Percentiles rank a stretch among this genome's conserved stretches.
Conservation (phyloP, 345 rosid genomes). For the Raphanus raphanistrum region DNA sequence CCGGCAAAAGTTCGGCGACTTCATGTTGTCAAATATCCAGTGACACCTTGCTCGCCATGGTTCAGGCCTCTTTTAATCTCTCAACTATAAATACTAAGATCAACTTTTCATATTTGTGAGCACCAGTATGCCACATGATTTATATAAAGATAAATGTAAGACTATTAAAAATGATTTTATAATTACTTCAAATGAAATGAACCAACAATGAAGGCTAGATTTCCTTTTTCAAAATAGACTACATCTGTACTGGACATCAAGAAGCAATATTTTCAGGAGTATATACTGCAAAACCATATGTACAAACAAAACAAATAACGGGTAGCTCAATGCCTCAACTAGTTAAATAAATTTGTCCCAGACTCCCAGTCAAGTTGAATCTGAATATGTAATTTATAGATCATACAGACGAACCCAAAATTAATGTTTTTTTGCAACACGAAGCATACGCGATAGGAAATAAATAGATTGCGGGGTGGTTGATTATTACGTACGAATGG, state of each 20-base stretch:
- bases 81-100: neutral
- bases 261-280: neutral
- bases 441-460: slow-evolving; percentile 1
- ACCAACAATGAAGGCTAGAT: neutral
- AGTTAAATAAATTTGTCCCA: neutral
- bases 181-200: neutral
- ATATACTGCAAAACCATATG: neutral
- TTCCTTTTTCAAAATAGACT: neutral
- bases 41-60: slow-evolving; percentile 31
- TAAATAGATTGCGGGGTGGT: neutral
- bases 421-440: slow-evolving; percentile 12
- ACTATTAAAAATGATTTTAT: neutral
- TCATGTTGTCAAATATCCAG: neutral
- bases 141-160: neutral
- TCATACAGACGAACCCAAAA: neutral
- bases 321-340: neutral
- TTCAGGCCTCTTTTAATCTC: slow-evolving; percentile 11
- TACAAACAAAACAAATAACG: neutral
- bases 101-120: slow-evolving; percentile 1
- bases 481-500: neutral
- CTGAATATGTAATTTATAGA: neutral
- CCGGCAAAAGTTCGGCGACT: slow-evolving; percentile 18
- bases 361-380: neutral
- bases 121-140: neutral
- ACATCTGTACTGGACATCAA: neutral